phyloP scores from a whole-genome alignment of 176 grass and related monocot species.

The Aegilops bicornis region DNA sequence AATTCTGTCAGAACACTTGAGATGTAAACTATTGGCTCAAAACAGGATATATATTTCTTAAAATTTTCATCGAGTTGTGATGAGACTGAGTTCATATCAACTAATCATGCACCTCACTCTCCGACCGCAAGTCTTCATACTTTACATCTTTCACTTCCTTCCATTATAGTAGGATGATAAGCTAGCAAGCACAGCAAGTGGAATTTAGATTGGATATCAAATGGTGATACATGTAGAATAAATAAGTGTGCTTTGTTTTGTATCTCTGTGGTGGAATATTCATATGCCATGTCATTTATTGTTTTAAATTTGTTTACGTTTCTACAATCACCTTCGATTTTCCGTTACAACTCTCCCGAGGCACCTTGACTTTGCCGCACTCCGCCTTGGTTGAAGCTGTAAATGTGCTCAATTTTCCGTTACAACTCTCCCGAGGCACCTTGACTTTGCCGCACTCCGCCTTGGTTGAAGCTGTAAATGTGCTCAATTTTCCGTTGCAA shows the following conservation, averaged over 20 bases:
- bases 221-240: not conserved
- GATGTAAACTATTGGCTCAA: not conserved
- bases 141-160: conserved; percentile 19
- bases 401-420: not conserved
- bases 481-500: not conserved
- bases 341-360: not conserved
- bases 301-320: not conserved
- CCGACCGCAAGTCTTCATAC: not conserved
- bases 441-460: not conserved
- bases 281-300: not conserved
- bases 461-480: not conserved
- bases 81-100: not conserved
- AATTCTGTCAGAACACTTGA: not conserved
- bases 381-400: not conserved
- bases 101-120: conserved; percentile 5
- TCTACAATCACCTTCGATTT: not conserved
- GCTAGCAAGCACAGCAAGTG: not conserved
- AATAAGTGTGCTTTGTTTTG: not conserved
- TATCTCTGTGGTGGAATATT: not conserved
- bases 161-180: not conserved
- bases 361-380: not conserved
- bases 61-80: not conserved
- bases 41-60: not conserved
- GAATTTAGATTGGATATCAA: conserved; percentile 22
- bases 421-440: not conserved